Percentiles rank a stretch among this genome's conserved stretches.
phyloP scores from a whole-genome alignment of 805 yeast species.

The Ogataea polymorpha region DNA sequence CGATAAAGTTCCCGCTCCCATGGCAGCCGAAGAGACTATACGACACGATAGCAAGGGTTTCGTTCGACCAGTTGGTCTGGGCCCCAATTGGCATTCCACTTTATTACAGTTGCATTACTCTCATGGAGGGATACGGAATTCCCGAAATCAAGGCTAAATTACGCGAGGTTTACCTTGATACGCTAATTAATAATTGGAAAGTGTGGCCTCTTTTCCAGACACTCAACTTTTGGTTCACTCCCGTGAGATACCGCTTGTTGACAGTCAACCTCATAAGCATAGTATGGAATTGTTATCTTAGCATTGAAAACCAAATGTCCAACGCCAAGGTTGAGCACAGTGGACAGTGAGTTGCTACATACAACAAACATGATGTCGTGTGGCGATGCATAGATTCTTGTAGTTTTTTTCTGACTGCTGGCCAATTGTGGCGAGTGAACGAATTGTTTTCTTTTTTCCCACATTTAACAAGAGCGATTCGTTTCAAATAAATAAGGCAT shows the following conservation, averaged over 20 bases:
- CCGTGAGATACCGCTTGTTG: constrained; percentile 64
- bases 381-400: not conserved
- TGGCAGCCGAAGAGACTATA: constrained; percentile 11
- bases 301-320: constrained; percentile 45
- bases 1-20: constrained; percentile 37
- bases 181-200: constrained; percentile 71
- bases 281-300: constrained; percentile 81
- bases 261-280: constrained; percentile 70
- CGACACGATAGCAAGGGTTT: constrained; percentile 49
- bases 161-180: constrained; percentile 55
- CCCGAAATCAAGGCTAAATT: constrained; percentile 42
- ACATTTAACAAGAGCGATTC: constrained; percentile 4
- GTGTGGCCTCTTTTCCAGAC: constrained; percentile 91
- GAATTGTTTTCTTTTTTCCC: constrained; percentile 19
- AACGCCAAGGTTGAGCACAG: constrained; percentile 9
- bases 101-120: constrained; percentile 65
- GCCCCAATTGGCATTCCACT: constrained; percentile 78
- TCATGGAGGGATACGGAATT: constrained; percentile 53
- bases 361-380: constrained; percentile 4
- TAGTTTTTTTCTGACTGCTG: not conserved
- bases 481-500: constrained; percentile 5
- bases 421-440: constrained; percentile 19
- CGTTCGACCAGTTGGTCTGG: constrained; percentile 69
- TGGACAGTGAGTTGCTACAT: not conserved
- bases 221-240: constrained; percentile 72